Conservation (phyloP, 495 filamentous ascomycete genomes). For the Penicillium egyptiacum region DNA sequence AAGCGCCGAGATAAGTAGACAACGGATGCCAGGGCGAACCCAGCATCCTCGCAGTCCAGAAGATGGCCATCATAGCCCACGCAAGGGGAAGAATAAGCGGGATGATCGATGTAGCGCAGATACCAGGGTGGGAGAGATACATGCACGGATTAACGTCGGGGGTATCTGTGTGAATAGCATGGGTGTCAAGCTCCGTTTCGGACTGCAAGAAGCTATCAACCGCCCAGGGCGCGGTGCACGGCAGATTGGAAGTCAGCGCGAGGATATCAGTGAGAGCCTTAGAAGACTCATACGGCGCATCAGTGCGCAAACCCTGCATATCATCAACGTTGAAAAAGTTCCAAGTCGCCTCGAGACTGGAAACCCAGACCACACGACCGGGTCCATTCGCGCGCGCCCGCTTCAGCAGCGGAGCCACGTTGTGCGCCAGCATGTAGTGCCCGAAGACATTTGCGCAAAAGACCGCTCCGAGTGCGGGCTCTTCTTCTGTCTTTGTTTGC, state of each 20-base stretch:
- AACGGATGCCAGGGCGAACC: slow-evolving; percentile 87
- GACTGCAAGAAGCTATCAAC: slow-evolving; percentile 51
- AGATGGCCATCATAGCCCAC: slow-evolving; percentile 60
- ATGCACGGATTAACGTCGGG: slow-evolving; percentile 48
- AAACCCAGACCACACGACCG: slow-evolving; percentile 81
- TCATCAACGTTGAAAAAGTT: slow-evolving; percentile 62
- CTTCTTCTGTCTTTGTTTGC: slow-evolving; percentile 33
- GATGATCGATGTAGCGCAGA: slow-evolving; percentile 78
- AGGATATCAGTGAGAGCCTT: slow-evolving; percentile 87
- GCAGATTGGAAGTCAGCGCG: slow-evolving; percentile 69
- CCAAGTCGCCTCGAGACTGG: slow-evolving; percentile 68
- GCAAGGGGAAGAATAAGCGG: slow-evolving; percentile 64
- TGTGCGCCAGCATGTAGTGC: slow-evolving; percentile 87
- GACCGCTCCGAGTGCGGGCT: slow-evolving; percentile 68
- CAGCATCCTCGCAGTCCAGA: slow-evolving; percentile 73
- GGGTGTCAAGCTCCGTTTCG: slow-evolving; percentile 18
- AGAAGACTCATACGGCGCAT: slow-evolving; percentile 72
- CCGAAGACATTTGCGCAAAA: slow-evolving; percentile 94
- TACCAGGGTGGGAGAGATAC: slow-evolving; percentile 83
- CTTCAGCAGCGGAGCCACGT: slow-evolving; percentile 69
- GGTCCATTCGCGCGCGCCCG: slow-evolving; percentile 43
- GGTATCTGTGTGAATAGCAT: slow-evolving; percentile 1
- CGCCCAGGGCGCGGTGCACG: slow-evolving; percentile 56
- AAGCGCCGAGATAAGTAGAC: slow-evolving; percentile 73
- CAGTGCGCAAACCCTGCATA: slow-evolving; percentile 67